These are phyloP conservation scores for Diaporthe citri DNA, from an alignment of 2,329 filamentous ascomycete species.

Conservation along the genomic window DNA sequence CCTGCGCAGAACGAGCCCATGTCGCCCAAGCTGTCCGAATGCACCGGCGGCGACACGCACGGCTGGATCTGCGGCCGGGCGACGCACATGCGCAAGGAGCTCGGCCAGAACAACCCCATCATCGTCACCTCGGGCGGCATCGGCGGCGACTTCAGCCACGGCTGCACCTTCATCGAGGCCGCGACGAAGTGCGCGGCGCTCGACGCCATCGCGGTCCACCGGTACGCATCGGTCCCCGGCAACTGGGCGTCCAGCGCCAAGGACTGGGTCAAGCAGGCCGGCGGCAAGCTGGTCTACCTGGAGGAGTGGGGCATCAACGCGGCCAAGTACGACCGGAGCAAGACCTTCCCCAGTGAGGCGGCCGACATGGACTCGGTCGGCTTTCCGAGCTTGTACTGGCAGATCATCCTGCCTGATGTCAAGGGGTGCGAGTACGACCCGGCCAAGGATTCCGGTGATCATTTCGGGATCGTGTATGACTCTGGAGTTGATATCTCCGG, in stretches of 20 bases:
- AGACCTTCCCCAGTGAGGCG: slow-evolving; percentile 46
- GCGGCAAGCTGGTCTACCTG: slow-evolving; percentile 48
- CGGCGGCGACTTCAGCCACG: slow-evolving; percentile 47
- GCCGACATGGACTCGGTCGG: slow-evolving; percentile 47
- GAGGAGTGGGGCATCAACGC: slow-evolving; percentile 47
- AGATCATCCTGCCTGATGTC: slow-evolving; percentile 45
- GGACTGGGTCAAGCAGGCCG: slow-evolving; percentile 44
- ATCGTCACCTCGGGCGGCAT: slow-evolving; percentile 26
- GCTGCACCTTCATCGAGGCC: slow-evolving; percentile 51
- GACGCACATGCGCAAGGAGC: background rate
- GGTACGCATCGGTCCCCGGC: background rate
- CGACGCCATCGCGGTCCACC: slow-evolving; percentile 50
- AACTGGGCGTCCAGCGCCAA: background rate
- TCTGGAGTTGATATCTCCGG: background rate
- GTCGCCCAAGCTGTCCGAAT: background rate
- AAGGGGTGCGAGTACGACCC: slow-evolving; percentile 9
- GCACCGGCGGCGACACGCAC: background rate
- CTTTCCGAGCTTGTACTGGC: slow-evolving; percentile 50
- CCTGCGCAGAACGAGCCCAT: background rate
- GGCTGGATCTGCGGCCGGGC: slow-evolving; percentile 9
- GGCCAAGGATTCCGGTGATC: background rate
- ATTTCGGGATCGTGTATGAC: background rate
- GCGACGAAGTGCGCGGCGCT: slow-evolving; percentile 57
- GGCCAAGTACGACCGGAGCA: slow-evolving; percentile 31
- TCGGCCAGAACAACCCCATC: background rate